Evolutionary conservation across 2,329 filamentous ascomycete species (phyloP).

Genomic region (Magnaporthiopsis rhizophila): DNA sequence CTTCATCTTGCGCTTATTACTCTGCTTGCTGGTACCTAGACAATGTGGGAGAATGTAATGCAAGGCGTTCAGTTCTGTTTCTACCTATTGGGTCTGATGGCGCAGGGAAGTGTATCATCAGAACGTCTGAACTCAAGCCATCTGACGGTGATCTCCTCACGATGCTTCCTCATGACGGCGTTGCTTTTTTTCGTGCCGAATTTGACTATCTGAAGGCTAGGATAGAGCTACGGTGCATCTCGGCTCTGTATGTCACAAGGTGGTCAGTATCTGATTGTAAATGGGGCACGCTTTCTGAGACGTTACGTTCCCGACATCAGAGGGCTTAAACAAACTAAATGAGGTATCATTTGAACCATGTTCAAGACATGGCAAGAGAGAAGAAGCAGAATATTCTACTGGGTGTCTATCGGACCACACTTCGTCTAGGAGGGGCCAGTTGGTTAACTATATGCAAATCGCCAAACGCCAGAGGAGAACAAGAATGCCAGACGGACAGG

Average conservation of each 20-base stretch:
- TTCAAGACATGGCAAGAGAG: not conserved
- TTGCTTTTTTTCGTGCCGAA: not conserved
- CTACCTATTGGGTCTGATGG: not conserved
- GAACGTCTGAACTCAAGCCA: not conserved
- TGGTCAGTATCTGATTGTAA: too few relatives aligned
- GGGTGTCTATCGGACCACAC: not conserved
- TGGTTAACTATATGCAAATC: not conserved
- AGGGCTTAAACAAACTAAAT: not conserved
- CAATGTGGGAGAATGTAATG: not conserved
- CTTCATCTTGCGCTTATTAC: not conserved
- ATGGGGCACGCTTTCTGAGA: too few relatives aligned
- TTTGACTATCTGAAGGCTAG: too few relatives aligned
- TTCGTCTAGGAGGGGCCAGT: not conserved
- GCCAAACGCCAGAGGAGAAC: not conserved
- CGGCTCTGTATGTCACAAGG: too few relatives aligned
- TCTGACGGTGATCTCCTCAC: not conserved
- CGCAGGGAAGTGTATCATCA: not conserved
- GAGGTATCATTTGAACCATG: not conserved
- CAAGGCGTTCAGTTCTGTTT: not conserved
- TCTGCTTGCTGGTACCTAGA: not conserved
- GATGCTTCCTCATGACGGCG: not conserved
- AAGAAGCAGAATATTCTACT: not conserved
- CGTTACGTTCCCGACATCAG: too few relatives aligned
- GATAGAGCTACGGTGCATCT: too few relatives aligned
- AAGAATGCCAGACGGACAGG: not conserved